phyloP scores from a whole-genome alignment of 768 basidiomycete species.

The Dioszegia hungarica region DNA sequence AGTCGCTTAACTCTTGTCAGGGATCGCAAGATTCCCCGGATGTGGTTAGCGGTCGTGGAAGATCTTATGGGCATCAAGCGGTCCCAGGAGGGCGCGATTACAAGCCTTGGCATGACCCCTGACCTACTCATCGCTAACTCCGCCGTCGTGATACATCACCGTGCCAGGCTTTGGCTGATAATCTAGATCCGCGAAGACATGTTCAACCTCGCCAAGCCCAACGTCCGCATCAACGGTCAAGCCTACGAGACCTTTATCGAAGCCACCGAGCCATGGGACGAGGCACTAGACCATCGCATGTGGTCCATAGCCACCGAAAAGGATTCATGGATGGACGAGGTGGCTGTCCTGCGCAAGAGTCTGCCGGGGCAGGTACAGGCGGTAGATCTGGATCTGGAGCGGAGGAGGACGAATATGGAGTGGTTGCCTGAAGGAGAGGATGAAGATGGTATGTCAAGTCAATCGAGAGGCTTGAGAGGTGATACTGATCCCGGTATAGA shows the following conservation, averaged over 20 bases:
- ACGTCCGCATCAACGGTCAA: constrained; percentile 74
- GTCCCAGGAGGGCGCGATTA: no score
- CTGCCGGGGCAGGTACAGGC: constrained; percentile 58
- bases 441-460: constrained; percentile 15
- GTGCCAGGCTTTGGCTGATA: no score
- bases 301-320: constrained; percentile 73
- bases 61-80: no score
- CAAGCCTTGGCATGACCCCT: no score
- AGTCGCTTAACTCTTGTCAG: constrained; percentile 4
- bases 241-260: constrained; percentile 64
- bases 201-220: constrained; percentile 62
- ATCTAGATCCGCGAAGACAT: constrained; percentile 58
- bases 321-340: constrained; percentile 67
- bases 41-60: no score
- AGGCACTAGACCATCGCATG: constrained; percentile 73
- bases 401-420: constrained; percentile 18
- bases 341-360: constrained; percentile 63
- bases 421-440: constrained; percentile 37
- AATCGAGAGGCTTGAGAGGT: background rate
- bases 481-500: constrained; percentile 5
- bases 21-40: background rate
- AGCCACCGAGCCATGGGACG: constrained; percentile 79
- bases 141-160: no score
- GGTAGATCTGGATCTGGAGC: constrained; percentile 50
- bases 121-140: no score